Base-by-base conservation (phyloP, 2,329 filamentous ascomycete genomes). In the Albophoma yamanashiensis region DNA sequence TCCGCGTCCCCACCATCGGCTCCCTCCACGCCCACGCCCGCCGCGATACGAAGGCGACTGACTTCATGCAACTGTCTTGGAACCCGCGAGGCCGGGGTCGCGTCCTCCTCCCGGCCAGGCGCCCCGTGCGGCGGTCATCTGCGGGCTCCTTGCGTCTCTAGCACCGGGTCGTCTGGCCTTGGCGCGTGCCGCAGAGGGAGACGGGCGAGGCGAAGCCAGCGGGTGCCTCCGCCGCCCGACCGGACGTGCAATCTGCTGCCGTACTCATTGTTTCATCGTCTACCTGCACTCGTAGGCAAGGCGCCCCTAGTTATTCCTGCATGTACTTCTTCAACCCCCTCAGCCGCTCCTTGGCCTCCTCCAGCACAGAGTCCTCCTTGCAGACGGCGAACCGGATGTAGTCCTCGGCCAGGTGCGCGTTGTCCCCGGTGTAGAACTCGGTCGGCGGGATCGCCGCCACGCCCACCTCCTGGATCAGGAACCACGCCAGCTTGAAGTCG, bases 321-420 rank as follows among this genome's bases (percentile, higher is more conserved):
- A 91, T 89, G 66, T 87, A 91, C 75, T 86, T 86, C 79, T 84
- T 91, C 75, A 92, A 67, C 0, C 86, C 88, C 63, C 88, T 80
- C 66, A 94, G 74, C 62, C 89, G 78, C 71, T 89, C 84, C 79
- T 93, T 93, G 2, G 90, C 90, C 59, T 82, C 82, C 72, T 92
- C 89, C 27, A 94, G 75, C 43, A 97, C 85, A 52, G 90, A 84
- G 70, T 99, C 92, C 40, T 93, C 85, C 80, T 99, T 99, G 79
- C 94, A 99, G 1, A 99, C 92, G 0, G 94, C 94, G 71, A 97
- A 97, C 31, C 94, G 82, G 69, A 99, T 81, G 77, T 95, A 99
- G 68, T 97, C 89, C 78, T 97, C 90, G 0, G 90, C 94, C 67
- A 97, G 85, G 68, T 89, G 85, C 36, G 89, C 85, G 69, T 96